Percentiles rank a stretch among this genome's conserved stretches.
Conservation (phyloP, 1,139 yeast genomes). For the Debaryomycetaceae sp. region DNA sequence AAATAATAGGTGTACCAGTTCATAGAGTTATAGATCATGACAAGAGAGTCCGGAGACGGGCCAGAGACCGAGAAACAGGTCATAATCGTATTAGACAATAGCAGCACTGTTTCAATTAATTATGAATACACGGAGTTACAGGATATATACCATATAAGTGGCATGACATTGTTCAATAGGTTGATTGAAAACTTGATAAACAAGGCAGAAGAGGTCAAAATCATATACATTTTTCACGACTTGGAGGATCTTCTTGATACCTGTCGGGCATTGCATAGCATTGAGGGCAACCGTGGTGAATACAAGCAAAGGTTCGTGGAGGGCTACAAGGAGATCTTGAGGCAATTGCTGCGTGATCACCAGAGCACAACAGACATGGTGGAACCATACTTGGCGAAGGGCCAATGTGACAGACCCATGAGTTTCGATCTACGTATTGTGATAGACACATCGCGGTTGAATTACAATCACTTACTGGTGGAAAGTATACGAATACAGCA, state of each 20-base stretch:
- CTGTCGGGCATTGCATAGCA: neutral
- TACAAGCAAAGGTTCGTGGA: conserved; percentile 1
- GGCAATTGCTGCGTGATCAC: neutral
- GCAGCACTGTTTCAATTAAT: conserved; percentile 5
- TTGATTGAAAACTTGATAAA: conserved; percentile 15
- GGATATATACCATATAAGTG: conserved; percentile 22
- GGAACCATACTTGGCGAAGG: conserved; percentile 4
- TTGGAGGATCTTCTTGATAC: conserved; percentile 5
- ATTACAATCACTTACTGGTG: conserved; percentile 18
- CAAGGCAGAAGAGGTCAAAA: conserved; percentile 8
- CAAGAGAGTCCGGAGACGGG: neutral
- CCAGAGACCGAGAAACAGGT: neutral
- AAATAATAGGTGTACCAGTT: too few relatives aligned
- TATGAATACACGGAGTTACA: conserved; percentile 6
- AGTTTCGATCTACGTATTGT: conserved; percentile 15
- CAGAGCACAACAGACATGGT: neutral
- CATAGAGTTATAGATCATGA: neutral
- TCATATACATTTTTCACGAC: conserved; percentile 13
- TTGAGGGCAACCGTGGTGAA: neutral
- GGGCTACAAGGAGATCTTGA: conserved; percentile 1
- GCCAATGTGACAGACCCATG: conserved; percentile 19
- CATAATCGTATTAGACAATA: neutral
- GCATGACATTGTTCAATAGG: conserved; percentile 15
- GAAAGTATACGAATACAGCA: conserved; percentile 44
- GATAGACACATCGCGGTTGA: conserved; percentile 14